Evolutionary conservation across 2,329 filamentous ascomycete genomes (phyloP).

Genomic region (Aspergillus terreus): DNA sequence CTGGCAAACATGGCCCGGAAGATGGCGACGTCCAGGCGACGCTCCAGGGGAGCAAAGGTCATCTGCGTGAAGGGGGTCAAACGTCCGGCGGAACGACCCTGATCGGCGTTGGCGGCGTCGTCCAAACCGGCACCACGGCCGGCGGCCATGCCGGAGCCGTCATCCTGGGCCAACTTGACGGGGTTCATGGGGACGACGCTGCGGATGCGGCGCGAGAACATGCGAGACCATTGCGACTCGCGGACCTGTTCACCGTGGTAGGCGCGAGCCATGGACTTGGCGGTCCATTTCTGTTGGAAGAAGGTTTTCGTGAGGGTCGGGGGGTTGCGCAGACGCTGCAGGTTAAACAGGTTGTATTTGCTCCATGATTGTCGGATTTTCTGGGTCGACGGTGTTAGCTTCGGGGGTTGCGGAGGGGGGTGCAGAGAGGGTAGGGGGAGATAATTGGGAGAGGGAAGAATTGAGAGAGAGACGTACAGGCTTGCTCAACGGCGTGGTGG

Average conservation of each 20-base stretch:
- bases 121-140: conserved; percentile 75
- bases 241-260: conserved; percentile 96
- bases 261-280: conserved; percentile 75
- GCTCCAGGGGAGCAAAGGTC: conserved; percentile 87
- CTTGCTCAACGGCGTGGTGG: conserved; percentile 39
- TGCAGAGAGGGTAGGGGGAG: neutral
- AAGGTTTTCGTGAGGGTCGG: conserved; percentile 59
- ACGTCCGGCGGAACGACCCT: conserved; percentile 5
- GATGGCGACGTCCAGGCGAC: conserved; percentile 88
- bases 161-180: conserved; percentile 69
- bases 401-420: conserved; percentile 2
- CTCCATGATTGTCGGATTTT: conserved; percentile 96
- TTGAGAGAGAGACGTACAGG: conserved; percentile 24
- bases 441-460: neutral
- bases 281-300: conserved; percentile 97
- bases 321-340: conserved; percentile 55
- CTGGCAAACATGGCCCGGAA: conserved; percentile 93
- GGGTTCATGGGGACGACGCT: conserved; percentile 84
- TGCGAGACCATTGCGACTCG: conserved; percentile 89
- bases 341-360: conserved; percentile 94
- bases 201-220: conserved; percentile 78
- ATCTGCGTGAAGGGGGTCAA: conserved; percentile 90
- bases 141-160: conserved; percentile 78
- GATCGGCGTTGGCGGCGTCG: neutral
- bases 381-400: conserved; percentile 45